Evolutionary conservation across 1,139 yeast genomes (phyloP).

Genomic region (Dujonia santamariae): DNA sequence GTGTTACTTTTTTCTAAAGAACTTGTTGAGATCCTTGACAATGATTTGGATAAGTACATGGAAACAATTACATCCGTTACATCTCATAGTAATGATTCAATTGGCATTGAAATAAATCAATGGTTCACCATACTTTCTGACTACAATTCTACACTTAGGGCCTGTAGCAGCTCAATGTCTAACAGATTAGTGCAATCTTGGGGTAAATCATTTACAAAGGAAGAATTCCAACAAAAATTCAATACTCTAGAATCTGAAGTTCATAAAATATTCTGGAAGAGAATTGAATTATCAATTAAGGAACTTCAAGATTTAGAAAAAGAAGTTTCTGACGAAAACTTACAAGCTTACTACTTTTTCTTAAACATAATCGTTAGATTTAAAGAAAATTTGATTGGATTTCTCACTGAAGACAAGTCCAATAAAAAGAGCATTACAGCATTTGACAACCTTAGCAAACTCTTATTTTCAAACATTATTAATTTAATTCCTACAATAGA

Average conservation of each 20-base stretch:
- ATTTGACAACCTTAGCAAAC: too few relatives aligned
- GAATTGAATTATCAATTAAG: conserved; percentile 9
- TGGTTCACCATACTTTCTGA: conserved; percentile 24
- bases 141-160: conserved; percentile 8
- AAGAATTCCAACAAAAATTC: conserved; percentile 1
- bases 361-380: conserved; percentile 13
- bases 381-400: conserved; percentile 6
- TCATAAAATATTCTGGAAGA: conserved; percentile 12
- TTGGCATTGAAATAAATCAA: conserved; percentile 13
- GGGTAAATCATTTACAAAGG: conserved; percentile 15
- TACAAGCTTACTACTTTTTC: conserved; percentile 12
- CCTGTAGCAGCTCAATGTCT: neutral
- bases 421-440: too few relatives aligned
- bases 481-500: conserved; percentile 9
- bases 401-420: too few relatives aligned
- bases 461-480: conserved; percentile 11
- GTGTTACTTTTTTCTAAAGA: conserved; percentile 18
- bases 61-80: conserved; percentile 11
- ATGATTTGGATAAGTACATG: conserved; percentile 24
- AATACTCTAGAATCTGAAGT: conserved; percentile 6
- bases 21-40: conserved; percentile 24
- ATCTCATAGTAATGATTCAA: conserved; percentile 10
- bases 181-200: conserved; percentile 7
- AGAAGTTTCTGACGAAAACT: conserved; percentile 1
- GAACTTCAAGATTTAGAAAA: conserved; percentile 5